phyloP scores from a whole-genome alignment of 1,284 basidiomycete species.

The Cystobasidium sp. region DNA sequence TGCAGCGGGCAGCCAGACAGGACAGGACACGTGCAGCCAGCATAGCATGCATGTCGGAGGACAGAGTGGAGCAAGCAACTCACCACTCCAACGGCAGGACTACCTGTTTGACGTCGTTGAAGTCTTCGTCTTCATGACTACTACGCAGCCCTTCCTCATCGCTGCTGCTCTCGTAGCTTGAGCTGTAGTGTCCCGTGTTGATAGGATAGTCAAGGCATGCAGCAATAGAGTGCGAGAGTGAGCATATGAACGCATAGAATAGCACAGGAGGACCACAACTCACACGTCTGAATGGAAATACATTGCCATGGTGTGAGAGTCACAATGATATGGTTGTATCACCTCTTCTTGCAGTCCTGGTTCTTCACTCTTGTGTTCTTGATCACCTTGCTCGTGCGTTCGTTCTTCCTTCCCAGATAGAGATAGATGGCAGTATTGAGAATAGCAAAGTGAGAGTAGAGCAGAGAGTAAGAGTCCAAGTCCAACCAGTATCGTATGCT shows the following conservation, averaged over 20 bases:
- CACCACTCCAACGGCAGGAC: conserved; percentile 32
- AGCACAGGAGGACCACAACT: neutral
- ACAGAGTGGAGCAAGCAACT: neutral
- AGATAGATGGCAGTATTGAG: no score
- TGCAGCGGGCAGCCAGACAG: no score
- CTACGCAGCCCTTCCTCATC: neutral
- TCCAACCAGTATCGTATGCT: no score
- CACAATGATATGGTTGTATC: neutral
- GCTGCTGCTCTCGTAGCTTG: neutral
- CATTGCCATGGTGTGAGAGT: conserved; percentile 7
- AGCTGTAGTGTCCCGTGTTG: conserved; percentile 4
- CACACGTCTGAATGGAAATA: conserved; percentile 30
- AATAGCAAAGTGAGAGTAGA: no score
- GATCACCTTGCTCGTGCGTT: no score
- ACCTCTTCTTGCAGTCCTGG: neutral
- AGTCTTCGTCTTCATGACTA: neutral
- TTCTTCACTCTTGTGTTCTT: no score
- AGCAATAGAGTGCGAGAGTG: neutral
- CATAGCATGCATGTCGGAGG: neutral
- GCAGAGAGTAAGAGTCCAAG: no score
- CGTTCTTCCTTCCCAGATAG: no score
- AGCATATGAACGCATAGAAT: neutral
- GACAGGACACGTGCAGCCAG: neutral
- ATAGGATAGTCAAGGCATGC: neutral
- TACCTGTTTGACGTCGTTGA: neutral